A percentile compares a stretch with the other conserved stretches of the same genome.
Conservation (phyloP, 2,329 filamentous ascomycete species). For the Sporothrix euskadiensis region DNA sequence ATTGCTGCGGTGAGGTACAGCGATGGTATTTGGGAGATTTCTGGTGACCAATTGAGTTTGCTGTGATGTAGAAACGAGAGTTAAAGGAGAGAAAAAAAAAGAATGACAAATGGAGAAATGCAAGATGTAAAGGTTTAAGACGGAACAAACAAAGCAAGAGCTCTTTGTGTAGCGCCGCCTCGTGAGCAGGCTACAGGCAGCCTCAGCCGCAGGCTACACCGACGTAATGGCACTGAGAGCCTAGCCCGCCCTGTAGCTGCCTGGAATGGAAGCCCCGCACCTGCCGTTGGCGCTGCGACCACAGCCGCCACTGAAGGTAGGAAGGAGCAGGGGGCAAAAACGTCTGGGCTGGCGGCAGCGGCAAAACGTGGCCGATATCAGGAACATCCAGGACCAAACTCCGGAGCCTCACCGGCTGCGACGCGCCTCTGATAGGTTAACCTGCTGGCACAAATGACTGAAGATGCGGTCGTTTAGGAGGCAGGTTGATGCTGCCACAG, state of each 20-base stretch:
- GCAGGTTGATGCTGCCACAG: too few relatives aligned
- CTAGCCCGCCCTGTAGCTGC: conserved; percentile 14
- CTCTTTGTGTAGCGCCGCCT: not conserved
- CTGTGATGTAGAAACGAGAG: not conserved
- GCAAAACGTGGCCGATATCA: not conserved
- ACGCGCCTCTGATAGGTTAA: not conserved
- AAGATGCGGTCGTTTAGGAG: too few relatives aligned
- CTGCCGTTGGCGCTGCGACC: conserved; percentile 10
- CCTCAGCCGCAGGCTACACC: conserved; percentile 11
- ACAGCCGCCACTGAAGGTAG: not conserved
- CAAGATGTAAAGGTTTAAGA: not conserved
- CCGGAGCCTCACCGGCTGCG: not conserved
- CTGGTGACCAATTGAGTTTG: not conserved
- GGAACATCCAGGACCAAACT: not conserved
- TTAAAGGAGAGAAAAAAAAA: not conserved
- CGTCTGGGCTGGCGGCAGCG: not conserved
- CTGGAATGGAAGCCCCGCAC: conserved; percentile 20
- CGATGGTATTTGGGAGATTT: not conserved
- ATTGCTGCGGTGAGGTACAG: conserved; percentile 37
- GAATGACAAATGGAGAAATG: not conserved
- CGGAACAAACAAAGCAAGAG: conserved; percentile 9
- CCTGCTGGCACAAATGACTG: too few relatives aligned
- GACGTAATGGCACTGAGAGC: conserved; percentile 14
- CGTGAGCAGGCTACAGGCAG: conserved; percentile 3
- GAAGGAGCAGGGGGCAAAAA: not conserved